These are phyloP conservation scores for Picea mariana DNA, from an alignment of 83 land plant species.

Conservation along the genomic window DNA sequence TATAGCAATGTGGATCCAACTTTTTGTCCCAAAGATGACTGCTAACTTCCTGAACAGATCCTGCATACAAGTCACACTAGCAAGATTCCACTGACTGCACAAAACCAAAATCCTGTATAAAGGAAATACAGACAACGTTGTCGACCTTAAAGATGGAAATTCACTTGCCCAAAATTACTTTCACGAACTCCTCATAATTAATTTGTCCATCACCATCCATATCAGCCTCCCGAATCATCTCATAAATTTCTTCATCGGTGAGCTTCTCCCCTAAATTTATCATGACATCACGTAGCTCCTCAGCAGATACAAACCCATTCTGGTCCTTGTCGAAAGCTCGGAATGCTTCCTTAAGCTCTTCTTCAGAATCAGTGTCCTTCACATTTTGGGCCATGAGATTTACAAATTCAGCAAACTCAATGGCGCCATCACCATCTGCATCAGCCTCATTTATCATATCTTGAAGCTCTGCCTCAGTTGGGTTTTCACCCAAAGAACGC, in stretches of 20 bases:
- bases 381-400: constrained; percentile 62
- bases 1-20: no score
- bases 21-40: no score
- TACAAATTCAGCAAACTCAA: constrained; percentile 64
- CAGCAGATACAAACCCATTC: constrained; percentile 53
- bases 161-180: constrained; percentile 63
- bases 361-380: constrained; percentile 59
- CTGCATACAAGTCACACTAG: background rate
- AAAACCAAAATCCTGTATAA: background rate
- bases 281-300: constrained; percentile 59
- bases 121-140: no score
- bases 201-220: constrained; percentile 30
- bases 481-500: constrained; percentile 77
- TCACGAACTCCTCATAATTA: constrained; percentile 65
- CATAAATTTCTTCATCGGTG: constrained; percentile 68
- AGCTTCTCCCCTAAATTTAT: constrained; percentile 73
- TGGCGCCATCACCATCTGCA: constrained; percentile 49
- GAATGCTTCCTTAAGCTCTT: constrained; percentile 72
- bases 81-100: background rate
- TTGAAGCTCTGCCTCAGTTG: constrained; percentile 69
- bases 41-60: background rate
- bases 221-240: constrained; percentile 82
- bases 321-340: constrained; percentile 67
- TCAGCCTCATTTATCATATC: constrained; percentile 33
- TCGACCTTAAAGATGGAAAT: background rate